Conservation (phyloP, 257 asterid genomes). For the Nicotiana paniculata region DNA sequence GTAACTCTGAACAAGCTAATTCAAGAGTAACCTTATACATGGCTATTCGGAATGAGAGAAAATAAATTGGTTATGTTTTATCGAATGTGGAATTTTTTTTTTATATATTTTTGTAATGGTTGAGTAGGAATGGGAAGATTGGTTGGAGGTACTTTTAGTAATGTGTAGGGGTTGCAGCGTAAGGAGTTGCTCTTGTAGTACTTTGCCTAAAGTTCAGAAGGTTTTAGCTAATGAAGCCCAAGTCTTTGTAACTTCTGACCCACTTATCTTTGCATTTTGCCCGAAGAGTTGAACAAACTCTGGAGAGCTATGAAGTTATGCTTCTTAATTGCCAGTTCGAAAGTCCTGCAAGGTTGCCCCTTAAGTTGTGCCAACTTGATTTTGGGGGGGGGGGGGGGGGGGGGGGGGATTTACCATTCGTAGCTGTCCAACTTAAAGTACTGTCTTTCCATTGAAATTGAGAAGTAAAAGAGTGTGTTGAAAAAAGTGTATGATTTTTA, state of each 20-base stretch:
- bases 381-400: neutral
- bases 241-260: neutral
- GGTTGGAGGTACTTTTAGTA: neutral
- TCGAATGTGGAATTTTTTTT: neutral
- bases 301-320: neutral
- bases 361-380: neutral
- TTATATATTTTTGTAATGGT: neutral
- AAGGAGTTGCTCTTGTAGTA: neutral
- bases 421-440: neutral
- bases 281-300: neutral
- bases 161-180: neutral
- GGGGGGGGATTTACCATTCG: neutral
- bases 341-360: neutral
- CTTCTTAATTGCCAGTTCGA: neutral
- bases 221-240: neutral
- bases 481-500: neutral
- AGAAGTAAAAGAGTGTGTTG: neutral
- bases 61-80: neutral
- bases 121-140: neutral
- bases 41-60: neutral
- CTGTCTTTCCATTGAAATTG: neutral
- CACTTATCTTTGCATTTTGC: neutral
- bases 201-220: neutral
- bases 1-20: neutral
- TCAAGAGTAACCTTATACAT: neutral